A percentile compares a stretch with the other conserved stretches of the same genome.
Conservation (phyloP, 257 asterid species). For the Gentiana straminea region DNA sequence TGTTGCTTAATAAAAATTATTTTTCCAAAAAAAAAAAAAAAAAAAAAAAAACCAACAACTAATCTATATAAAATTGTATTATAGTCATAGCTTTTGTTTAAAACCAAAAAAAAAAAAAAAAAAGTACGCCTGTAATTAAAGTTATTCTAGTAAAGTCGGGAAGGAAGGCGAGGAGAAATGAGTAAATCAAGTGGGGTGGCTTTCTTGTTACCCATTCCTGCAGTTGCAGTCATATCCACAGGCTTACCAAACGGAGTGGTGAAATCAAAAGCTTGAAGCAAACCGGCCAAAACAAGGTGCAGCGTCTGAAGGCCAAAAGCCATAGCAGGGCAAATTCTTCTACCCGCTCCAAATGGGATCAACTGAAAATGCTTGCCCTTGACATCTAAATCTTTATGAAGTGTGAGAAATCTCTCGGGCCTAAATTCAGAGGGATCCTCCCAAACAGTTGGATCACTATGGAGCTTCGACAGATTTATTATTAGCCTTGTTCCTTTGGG, state of each 20-base stretch:
- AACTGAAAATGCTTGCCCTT: constrained; percentile 34
- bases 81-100: no score
- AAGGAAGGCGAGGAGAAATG: constrained; percentile 17
- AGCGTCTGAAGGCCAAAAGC: constrained; percentile 35
- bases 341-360: constrained; percentile 49
- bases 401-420: constrained; percentile 39
- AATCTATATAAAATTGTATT: no score
- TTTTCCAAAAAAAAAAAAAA: no score
- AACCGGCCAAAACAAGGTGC: constrained; percentile 30
- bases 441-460: constrained; percentile 40
- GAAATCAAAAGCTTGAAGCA: constrained; percentile 44
- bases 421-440: constrained; percentile 28
- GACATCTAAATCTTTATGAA: constrained; percentile 25
- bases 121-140: no score
- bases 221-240: constrained; percentile 45
- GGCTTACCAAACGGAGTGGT: constrained; percentile 10
- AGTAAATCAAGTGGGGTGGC: constrained; percentile 27
- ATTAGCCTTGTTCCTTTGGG: constrained; percentile 30
- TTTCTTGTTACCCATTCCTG: constrained; percentile 31
- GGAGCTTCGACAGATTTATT: constrained; percentile 40
- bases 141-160: no score
- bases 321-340: constrained; percentile 42
- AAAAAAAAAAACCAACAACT: no score
- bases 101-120: no score
- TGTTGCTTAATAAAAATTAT: no score